phyloP scores from a whole-genome alignment of 164 flowering plant species.

The Liquidambar formosana region DNA sequence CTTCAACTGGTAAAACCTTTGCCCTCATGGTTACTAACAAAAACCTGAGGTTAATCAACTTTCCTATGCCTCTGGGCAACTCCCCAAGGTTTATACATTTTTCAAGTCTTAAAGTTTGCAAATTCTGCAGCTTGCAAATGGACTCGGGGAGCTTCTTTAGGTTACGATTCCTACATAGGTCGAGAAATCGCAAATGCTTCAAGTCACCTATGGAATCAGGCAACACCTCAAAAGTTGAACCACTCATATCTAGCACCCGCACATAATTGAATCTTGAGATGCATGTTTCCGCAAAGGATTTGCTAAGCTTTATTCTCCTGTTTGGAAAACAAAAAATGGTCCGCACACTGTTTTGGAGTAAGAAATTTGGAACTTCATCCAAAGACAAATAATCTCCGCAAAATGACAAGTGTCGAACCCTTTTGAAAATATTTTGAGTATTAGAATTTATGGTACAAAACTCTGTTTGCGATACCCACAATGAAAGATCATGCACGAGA shows the following conservation, averaged over 20 bases:
- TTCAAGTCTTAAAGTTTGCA: neutral
- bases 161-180: neutral
- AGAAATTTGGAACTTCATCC: neutral
- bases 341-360: neutral
- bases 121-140: neutral
- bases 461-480: neutral
- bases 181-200: neutral
- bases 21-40: neutral
- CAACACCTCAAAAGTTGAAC: neutral
- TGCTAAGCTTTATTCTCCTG: no score
- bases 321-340: neutral
- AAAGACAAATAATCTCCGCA: neutral
- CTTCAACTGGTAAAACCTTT: neutral
- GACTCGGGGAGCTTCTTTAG: neutral
- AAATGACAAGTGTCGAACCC: neutral
- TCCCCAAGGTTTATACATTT: neutral
- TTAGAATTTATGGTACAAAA: no score
- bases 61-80: neutral
- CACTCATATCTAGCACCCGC: neutral
- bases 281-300: neutral
- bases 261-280: neutral
- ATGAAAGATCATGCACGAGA: slow-evolving; percentile 6
- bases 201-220: neutral
- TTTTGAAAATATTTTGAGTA: neutral
- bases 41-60: neutral